phyloP scores from a whole-genome alignment of 768 basidiomycete species.

The Gymnopilus dilepis region DNA sequence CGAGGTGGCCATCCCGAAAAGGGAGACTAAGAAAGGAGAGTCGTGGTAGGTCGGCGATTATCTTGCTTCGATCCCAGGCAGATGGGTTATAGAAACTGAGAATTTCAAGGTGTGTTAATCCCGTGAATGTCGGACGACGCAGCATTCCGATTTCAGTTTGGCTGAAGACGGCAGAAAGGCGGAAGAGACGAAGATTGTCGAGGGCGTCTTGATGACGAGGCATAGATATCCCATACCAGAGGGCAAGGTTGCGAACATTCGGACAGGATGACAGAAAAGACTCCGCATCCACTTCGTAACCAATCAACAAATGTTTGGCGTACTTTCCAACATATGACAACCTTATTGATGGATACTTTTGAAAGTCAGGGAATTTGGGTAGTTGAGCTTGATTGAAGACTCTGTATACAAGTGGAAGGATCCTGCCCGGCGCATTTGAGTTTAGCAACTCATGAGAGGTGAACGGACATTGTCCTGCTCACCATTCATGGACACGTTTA shows the following conservation, averaged over 20 bases:
- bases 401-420: not conserved
- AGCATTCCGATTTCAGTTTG: not conserved
- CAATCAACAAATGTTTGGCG: not conserved
- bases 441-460: not conserved
- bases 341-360: not conserved
- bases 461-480: not conserved
- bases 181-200: not conserved
- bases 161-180: not conserved
- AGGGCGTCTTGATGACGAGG: not conserved
- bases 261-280: not conserved
- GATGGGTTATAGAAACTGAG: not conserved
- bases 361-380: not conserved
- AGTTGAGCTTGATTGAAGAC: not conserved
- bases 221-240: not conserved
- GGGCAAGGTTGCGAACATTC: not conserved
- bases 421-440: not conserved
- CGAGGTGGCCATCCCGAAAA: not conserved
- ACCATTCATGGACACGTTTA: slow-evolving; percentile 1
- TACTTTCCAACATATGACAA: not conserved
- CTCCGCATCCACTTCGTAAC: not conserved
- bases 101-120: slow-evolving; percentile 4
- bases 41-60: not conserved
- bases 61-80: not conserved
- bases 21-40: not conserved
- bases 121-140: not conserved